These are phyloP conservation scores for Diplodia intermedia DNA, from an alignment of 2,329 filamentous ascomycete genomes.

Conservation along the genomic window DNA sequence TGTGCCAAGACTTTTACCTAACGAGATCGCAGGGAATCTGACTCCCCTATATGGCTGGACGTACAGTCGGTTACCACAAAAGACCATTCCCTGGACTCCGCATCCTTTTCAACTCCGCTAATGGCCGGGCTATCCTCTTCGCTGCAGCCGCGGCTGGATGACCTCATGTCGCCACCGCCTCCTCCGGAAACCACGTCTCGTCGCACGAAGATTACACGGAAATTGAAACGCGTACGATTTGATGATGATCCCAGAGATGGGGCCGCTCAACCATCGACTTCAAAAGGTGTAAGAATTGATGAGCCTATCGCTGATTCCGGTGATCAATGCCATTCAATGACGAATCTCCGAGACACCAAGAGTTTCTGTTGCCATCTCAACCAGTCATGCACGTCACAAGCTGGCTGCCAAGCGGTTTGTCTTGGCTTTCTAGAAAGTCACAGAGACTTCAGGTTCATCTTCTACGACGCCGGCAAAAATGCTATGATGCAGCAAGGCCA, in stretches of 20 bases:
- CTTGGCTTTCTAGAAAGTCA: slow-evolving; percentile 40
- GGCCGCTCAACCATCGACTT: neutral
- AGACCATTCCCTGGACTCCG: neutral
- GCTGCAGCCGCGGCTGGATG: neutral
- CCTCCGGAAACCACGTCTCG: neutral
- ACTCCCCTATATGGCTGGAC: slow-evolving; percentile 40
- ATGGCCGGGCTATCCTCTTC: neutral
- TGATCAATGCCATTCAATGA: slow-evolving; percentile 16
- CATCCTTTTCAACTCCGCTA: neutral
- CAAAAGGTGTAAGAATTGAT: neutral
- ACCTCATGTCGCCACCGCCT: no score
- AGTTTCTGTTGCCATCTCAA: slow-evolving; percentile 40
- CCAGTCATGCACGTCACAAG: slow-evolving; percentile 10
- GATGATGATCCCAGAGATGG: neutral
- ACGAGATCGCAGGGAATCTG: neutral
- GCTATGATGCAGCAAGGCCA: neutral
- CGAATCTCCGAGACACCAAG: slow-evolving; percentile 39
- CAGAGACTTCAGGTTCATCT: slow-evolving; percentile 37
- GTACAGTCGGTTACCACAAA: slow-evolving; percentile 37
- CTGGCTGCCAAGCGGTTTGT: slow-evolving; percentile 24
- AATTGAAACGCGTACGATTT: neutral
- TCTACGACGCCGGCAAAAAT: slow-evolving; percentile 35
- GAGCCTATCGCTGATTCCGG: neutral
- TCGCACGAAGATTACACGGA: neutral
- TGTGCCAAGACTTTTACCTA: neutral